Base-by-base conservation (phyloP, 2,329 filamentous ascomycete genomes). In the Bipolaris zeicola region DNA sequence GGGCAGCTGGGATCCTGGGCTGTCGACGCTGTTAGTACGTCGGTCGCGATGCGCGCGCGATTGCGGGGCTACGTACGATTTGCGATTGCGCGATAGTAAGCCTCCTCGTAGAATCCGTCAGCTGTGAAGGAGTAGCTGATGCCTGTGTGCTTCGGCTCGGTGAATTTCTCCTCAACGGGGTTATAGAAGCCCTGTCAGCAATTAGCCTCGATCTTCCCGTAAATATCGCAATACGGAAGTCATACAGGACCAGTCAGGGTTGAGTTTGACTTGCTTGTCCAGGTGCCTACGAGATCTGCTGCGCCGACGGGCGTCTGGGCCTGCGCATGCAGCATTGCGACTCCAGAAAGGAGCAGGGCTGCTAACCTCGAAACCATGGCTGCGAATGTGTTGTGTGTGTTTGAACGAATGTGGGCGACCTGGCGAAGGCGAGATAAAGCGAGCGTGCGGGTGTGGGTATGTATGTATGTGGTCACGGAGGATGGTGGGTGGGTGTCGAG, bases 81-180 rank as follows among this genome's bases (percentile, higher is more conserved):
- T 45, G 88, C 77, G 67, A 90, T 76, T 8, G 87, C 87, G 60
- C 88, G 82, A 73, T 90, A 91, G 72, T 88, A 86, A 13, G 89
- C 87, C 67, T 86, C 82, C 76, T 91, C 89, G 69, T 83, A 91
- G 73, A 82, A 81, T 20, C 88, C 88, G 70, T 90, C 85, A 38
- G 76, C 79, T 3, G 86, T 87, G 75, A 91, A 91, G 10, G 89
- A 91, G 77, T 90, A 91, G 14, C 88, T 90, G 62, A 90, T 89
- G 22, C 89, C 89, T 0, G 88, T 85, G 60, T 85, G 65, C 34
- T 69, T 78, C 14, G 89, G 89, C 74, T 91, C 89, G 63, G 85
- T 84, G 58, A 91, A 80, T 60, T 79, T 79, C 66, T 91, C 89
- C 53, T 85, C 82, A 49, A 85, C 77, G 3, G 87, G 85, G 74